A percentile compares a stretch with the other conserved stretches of the same genome.
phyloP scores from a whole-genome alignment of 1,139 yeast genomes.

The Torulaspora pretoriensis region DNA sequence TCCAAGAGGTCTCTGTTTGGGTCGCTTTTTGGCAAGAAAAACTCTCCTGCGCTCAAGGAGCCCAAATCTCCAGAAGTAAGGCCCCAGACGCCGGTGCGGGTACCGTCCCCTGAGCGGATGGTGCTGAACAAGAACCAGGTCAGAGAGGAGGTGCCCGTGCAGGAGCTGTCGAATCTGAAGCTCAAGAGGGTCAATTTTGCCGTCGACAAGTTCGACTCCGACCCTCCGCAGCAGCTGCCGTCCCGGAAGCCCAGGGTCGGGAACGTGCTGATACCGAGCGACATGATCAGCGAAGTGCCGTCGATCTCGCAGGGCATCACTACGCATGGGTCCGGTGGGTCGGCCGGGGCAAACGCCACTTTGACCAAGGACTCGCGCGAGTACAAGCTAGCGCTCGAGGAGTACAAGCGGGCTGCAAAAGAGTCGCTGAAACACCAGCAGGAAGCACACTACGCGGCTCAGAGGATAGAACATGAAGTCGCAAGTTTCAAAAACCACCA shows the following conservation, averaged over 20 bases:
- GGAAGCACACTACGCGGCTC: slow-evolving; percentile 70
- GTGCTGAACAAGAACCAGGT: slow-evolving; percentile 46
- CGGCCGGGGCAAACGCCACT: slow-evolving; percentile 19
- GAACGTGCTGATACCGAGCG: slow-evolving; percentile 73
- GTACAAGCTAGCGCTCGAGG: slow-evolving; percentile 51
- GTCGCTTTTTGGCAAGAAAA: slow-evolving; percentile 25
- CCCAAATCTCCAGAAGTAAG: slow-evolving; percentile 25
- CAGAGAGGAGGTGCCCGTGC: slow-evolving; percentile 37
- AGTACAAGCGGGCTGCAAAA: slow-evolving; percentile 49
- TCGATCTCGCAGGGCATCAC: slow-evolving; percentile 64
- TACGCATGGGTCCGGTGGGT: slow-evolving; percentile 25
- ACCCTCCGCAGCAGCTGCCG: slow-evolving; percentile 96
- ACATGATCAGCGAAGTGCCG: slow-evolving; percentile 53
- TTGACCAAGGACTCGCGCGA: slow-evolving; percentile 47
- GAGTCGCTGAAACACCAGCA: slow-evolving; percentile 70
- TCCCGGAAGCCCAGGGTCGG: slow-evolving; percentile 80
- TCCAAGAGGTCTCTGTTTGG: slow-evolving; percentile 27
- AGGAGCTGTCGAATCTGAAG: slow-evolving; percentile 39
- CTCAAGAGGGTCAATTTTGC: slow-evolving; percentile 73
- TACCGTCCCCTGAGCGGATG: slow-evolving; percentile 32
- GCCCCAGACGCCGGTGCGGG: slow-evolving; percentile 20
- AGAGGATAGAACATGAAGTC: slow-evolving; percentile 63
- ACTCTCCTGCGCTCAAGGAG: slow-evolving; percentile 17
- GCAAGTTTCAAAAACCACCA: slow-evolving; percentile 34
- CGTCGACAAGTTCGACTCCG: slow-evolving; percentile 59